Percentiles rank a stretch among this genome's conserved stretches.
These are phyloP conservation scores for Kandelia obovata DNA, from an alignment of 345 rosid genomes.

Conservation along the genomic window DNA sequence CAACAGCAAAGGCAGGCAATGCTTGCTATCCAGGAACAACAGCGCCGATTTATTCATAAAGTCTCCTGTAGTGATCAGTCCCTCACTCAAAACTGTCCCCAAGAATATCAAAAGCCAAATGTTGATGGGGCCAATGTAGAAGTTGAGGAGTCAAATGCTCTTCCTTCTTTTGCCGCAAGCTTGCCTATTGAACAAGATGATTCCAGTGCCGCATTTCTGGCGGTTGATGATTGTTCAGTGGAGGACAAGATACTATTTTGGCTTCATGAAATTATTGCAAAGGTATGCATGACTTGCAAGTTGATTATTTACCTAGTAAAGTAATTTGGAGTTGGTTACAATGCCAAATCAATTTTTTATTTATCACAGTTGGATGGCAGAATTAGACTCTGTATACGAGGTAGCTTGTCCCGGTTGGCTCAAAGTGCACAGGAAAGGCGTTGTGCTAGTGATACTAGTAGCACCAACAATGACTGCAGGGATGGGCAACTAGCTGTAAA, in stretches of 20 bases:
- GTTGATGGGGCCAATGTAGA: constrained; percentile 45
- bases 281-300: constrained; percentile 45
- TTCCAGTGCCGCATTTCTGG: constrained; percentile 41
- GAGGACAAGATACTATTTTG: constrained; percentile 54
- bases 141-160: constrained; percentile 36
- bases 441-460: constrained; percentile 46
- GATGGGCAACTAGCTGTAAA: constrained; percentile 40
- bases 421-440: constrained; percentile 84
- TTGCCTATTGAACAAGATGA: constrained; percentile 57
- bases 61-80: constrained; percentile 39
- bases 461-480: constrained; percentile 47
- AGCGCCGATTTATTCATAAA: constrained; percentile 59
- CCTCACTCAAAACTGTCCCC: constrained; percentile 34
- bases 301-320: constrained; percentile 18
- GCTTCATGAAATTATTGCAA: constrained; percentile 70
- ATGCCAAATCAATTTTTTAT: constrained; percentile 27
- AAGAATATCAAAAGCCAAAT: constrained; percentile 45
- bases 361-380: constrained; percentile 62
- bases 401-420: constrained; percentile 95
- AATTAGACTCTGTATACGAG: constrained; percentile 72
- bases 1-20: constrained; percentile 96
- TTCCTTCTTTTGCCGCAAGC: constrained; percentile 53
- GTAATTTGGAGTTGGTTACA: constrained; percentile 18
- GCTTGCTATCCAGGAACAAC: constrained; percentile 91
- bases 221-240: constrained; percentile 41